Evolutionary conservation across 306 rosid species (phyloP).

Genomic region (Acacia confusa): DNA sequence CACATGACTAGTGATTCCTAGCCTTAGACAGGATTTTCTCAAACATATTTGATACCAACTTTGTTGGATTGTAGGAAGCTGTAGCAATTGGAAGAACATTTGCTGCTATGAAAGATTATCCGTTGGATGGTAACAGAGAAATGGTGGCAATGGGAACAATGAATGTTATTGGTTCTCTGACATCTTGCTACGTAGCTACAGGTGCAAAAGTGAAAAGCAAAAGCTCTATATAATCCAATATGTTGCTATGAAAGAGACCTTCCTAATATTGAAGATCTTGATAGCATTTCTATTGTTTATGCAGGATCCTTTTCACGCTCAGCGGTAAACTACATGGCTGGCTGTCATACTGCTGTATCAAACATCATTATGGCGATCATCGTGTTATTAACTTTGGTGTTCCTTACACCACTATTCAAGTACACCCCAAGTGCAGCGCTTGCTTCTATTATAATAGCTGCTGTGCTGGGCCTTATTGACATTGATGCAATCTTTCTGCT

Average conservation of each 20-base stretch:
- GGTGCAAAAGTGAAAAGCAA: slow-evolving; percentile 34
- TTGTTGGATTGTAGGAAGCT: slow-evolving; percentile 61
- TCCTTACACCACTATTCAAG: slow-evolving; percentile 79
- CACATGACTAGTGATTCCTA: neutral
- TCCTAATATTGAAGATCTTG: neutral
- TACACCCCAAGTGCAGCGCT: slow-evolving; percentile 91
- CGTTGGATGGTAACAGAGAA: slow-evolving; percentile 83
- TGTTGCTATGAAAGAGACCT: neutral
- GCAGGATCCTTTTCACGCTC: slow-evolving; percentile 87
- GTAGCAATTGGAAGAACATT: slow-evolving; percentile 93
- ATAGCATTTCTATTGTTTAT: neutral
- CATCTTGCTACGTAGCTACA: slow-evolving; percentile 83
- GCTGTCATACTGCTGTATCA: slow-evolving; percentile 79
- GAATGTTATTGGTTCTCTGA: slow-evolving; percentile 81
- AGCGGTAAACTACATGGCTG: slow-evolving; percentile 85
- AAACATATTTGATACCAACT: neutral
- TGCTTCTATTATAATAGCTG: slow-evolving; percentile 72
- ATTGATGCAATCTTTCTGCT: slow-evolving; percentile 51
- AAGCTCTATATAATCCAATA: neutral
- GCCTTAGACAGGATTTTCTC: neutral
- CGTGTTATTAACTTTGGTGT: slow-evolving; percentile 51
- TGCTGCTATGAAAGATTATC: slow-evolving; percentile 75
- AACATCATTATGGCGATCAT: slow-evolving; percentile 75
- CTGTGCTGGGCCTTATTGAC: slow-evolving; percentile 53
- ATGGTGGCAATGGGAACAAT: slow-evolving; percentile 92